Percentiles rank a stretch among this genome's conserved stretches.
These are phyloP conservation scores for Passiflora organensis DNA, from an alignment of 345 rosid species.

Conservation along the genomic window DNA sequence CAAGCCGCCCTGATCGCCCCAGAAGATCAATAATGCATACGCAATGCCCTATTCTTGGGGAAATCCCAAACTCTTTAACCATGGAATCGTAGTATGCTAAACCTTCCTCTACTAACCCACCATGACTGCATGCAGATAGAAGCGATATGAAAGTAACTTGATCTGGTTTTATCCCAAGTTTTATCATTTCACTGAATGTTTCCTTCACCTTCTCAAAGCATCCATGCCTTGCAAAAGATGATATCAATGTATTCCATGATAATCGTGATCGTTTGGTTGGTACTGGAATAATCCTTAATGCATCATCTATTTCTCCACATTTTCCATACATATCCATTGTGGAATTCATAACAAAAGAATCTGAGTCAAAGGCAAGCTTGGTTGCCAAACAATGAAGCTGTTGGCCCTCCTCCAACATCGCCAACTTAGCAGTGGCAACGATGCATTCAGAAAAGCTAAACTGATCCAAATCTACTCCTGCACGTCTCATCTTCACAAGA, in stretches of 20 bases:
- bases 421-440: conserved; percentile 71
- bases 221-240: conserved; percentile 80
- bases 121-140: conserved; percentile 85
- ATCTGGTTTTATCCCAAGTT: conserved; percentile 54
- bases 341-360: conserved; percentile 55
- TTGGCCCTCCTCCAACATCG: conserved; percentile 80
- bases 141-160: conserved; percentile 86
- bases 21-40: conserved; percentile 86
- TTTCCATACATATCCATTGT: conserved; percentile 87
- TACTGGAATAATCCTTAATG: conserved; percentile 47
- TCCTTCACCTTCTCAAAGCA: conserved; percentile 49
- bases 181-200: conserved; percentile 72
- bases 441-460: conserved; percentile 74
- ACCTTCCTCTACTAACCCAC: conserved; percentile 79
- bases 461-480: conserved; percentile 58
- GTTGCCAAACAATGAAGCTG: conserved; percentile 60
- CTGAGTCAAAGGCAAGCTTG: conserved; percentile 58
- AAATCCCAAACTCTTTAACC: conserved; percentile 49
- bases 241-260: conserved; percentile 81
- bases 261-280: conserved; percentile 40
- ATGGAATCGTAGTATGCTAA: conserved; percentile 56
- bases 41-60: conserved; percentile 60
- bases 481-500: conserved; percentile 42
- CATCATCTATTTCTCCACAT: conserved; percentile 69
- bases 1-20: conserved; percentile 74